These are phyloP conservation scores for Malus hybrid DNA, from an alignment of 331 rosid species.

Conservation along the genomic window DNA sequence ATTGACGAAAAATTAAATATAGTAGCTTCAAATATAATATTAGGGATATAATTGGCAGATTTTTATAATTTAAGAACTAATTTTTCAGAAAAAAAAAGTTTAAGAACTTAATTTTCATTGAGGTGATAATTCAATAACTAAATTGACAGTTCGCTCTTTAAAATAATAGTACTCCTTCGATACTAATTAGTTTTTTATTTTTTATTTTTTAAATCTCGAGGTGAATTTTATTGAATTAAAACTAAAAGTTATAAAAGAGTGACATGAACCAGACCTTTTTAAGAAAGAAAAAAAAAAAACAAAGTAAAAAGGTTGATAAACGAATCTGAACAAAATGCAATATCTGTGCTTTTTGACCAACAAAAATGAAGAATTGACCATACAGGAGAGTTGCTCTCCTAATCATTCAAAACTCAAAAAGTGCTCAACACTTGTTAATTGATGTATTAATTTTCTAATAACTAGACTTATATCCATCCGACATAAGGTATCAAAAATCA, in stretches of 20 bases:
- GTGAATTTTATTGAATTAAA: not conserved
- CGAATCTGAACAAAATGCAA: not conserved
- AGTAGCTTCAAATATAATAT: too few relatives aligned
- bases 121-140: too few relatives aligned
- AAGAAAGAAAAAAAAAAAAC: too few relatives aligned
- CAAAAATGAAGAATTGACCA: not conserved
- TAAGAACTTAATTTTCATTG: fast-evolving
- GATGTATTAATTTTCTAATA: not conserved
- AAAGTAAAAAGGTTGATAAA: not conserved
- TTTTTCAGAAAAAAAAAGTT: too few relatives aligned
- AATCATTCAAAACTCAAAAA: not conserved
- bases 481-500: not conserved
- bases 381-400: not conserved
- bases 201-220: not conserved
- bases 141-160: too few relatives aligned
- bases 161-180: not conserved
- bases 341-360: not conserved
- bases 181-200: too few relatives aligned
- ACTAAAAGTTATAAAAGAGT: not conserved
- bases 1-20: too few relatives aligned
- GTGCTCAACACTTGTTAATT: not conserved
- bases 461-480: not conserved
- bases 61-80: too few relatives aligned
- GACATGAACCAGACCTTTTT: not conserved
- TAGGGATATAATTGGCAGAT: too few relatives aligned